Percentiles rank a stretch among this genome's conserved stretches.
These are phyloP conservation scores for Chrysanthemum makinoi DNA, from an alignment of 129 eudicot genomes.

Conservation along the genomic window DNA sequence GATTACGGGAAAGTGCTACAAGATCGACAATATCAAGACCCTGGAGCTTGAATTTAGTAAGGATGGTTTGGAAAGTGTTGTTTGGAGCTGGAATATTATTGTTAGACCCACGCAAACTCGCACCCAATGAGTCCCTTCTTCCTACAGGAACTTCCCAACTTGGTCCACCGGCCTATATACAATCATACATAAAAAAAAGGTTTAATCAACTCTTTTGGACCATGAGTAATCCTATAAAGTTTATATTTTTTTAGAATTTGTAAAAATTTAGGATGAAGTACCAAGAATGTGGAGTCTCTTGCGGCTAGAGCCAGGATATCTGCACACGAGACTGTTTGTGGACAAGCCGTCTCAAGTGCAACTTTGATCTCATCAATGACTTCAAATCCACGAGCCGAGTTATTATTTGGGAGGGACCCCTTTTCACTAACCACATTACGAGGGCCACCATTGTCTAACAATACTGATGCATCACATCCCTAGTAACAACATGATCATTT, in stretches of 20 bases:
- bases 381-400: constrained; percentile 84
- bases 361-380: constrained; percentile 79
- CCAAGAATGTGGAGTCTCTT: constrained; percentile 73
- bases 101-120: constrained; percentile 82
- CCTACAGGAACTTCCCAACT: constrained; percentile 91
- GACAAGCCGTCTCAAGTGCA: constrained; percentile 71
- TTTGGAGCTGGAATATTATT: constrained; percentile 87
- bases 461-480: constrained; percentile 91
- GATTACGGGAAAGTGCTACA: constrained; percentile 74
- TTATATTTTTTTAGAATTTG: not conserved
- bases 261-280: not conserved
- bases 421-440: constrained; percentile 59
- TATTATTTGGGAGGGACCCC: constrained; percentile 61
- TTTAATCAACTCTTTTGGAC: not conserved
- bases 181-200: not conserved
- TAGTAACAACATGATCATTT: constrained; percentile 24
- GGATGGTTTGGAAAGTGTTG: constrained; percentile 79
- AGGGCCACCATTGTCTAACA: constrained; percentile 58
- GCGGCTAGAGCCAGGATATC: constrained; percentile 83
- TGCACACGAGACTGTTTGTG: constrained; percentile 83
- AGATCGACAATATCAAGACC: constrained; percentile 75
- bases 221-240: not conserved
- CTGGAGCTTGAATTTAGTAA: constrained; percentile 68
- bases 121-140: constrained; percentile 77
- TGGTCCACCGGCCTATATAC: constrained; percentile 78